Percentiles rank a stretch among this genome's conserved stretches.
These are phyloP conservation scores for Rhizopus arrhizus DNA, from an alignment of 371 early-diverging fungal genomes.

Conservation along the genomic window DNA sequence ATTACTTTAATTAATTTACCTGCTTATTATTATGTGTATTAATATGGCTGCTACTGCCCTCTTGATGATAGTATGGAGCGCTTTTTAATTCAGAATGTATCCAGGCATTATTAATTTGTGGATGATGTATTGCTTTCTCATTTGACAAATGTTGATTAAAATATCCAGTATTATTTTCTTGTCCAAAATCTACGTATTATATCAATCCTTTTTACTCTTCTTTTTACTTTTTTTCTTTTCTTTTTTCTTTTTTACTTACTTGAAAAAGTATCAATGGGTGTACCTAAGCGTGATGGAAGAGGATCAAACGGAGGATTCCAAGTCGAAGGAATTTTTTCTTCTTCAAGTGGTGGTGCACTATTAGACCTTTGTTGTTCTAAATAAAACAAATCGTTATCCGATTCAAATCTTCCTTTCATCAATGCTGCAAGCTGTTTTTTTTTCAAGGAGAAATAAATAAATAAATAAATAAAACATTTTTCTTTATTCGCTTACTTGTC, in stretches of 20 bases:
- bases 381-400: slow-evolving; percentile 23
- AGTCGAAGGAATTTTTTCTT: neutral
- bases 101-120: slow-evolving; percentile 12
- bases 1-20: neutral
- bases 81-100: slow-evolving; percentile 8
- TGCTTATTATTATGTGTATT: neutral
- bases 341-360: slow-evolving; percentile 25
- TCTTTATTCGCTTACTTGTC: slow-evolving; percentile 22
- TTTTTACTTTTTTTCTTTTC: neutral
- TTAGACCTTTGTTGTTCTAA: slow-evolving; percentile 29
- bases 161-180: slow-evolving; percentile 3
- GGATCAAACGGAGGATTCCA: neutral
- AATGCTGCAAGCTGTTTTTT: slow-evolving; percentile 27
- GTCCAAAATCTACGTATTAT: slow-evolving; percentile 8
- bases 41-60: neutral
- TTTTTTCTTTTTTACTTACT: neutral
- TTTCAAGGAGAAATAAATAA: no score
- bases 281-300: neutral
- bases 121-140: neutral
- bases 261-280: neutral
- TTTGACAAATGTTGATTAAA: slow-evolving; percentile 9
- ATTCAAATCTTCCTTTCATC: slow-evolving; percentile 28
- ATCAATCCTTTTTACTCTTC: neutral
- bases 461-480: neutral
- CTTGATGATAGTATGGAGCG: neutral